These are phyloP conservation scores for Pseudogymnoascus sp. DNA, from an alignment of 2,329 filamentous ascomycete species.

Conservation along the genomic window DNA sequence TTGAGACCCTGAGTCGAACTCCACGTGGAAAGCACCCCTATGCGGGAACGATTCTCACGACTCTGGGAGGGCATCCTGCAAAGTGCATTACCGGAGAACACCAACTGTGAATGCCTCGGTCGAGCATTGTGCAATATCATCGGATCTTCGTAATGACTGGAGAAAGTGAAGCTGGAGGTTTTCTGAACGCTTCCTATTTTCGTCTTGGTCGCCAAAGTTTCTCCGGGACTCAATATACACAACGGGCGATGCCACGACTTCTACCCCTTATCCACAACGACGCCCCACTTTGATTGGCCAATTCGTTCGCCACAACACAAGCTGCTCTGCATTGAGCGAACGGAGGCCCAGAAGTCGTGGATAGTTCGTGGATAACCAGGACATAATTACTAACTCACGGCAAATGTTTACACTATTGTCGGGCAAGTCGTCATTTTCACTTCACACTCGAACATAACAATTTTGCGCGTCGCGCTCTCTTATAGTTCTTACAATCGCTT, in stretches of 20 bases:
- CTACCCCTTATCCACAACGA: conserved; percentile 1
- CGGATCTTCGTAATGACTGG: background rate
- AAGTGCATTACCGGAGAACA: background rate
- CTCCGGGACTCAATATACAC: background rate
- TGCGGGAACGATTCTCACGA: background rate
- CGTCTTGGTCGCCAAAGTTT: background rate
- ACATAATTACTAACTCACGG: conserved; percentile 5
- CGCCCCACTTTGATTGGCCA: conserved; percentile 3
- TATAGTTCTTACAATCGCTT: background rate
- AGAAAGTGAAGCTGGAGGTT: background rate
- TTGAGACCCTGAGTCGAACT: conserved; percentile 4
- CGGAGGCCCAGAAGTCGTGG: conserved; percentile 1
- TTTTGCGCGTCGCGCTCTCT: conserved; percentile 5
- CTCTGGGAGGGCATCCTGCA: background rate
- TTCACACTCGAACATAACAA: background rate
- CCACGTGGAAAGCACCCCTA: conserved; percentile 3
- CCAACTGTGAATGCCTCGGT: background rate
- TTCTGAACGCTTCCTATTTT: background rate
- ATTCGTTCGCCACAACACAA: conserved; percentile 1
- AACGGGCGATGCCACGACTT: background rate
- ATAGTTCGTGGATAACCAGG: conserved; percentile 2
- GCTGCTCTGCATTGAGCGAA: conserved; percentile 1
- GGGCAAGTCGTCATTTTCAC: background rate
- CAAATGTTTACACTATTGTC: conserved; percentile 1
- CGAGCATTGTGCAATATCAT: background rate